Evolutionary conservation across 768 basidiomycete species (phyloP), one percentile per base, ranked within the genome.

Genomic region (Termitomyces sp.): DNA sequence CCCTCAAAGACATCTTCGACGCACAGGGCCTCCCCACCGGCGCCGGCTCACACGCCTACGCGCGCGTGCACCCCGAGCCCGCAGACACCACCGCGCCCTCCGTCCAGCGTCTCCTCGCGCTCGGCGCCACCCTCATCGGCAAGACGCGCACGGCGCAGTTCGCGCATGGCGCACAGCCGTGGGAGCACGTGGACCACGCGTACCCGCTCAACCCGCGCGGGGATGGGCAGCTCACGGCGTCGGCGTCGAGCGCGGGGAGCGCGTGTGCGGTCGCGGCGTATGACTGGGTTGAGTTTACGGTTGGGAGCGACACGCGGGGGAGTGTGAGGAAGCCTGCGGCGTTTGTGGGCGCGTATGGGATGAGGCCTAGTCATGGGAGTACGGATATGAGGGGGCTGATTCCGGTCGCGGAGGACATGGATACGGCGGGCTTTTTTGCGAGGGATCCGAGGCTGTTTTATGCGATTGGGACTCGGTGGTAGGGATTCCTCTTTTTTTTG

Each of bases 71-170:
- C 44, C 71, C 75, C 2, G 62, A 67, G 3, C 72, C 74, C 27
- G 30, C 7, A 7, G 65, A 67, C 32, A 49, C 39, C 4, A 75
- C 72, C 0, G 79, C 81, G 7, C 71, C 76, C 5, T 72, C 80
- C 0, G 66, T 85, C 18, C 73, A 78, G 61, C 73, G 70, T 16
- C 74, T 85, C 5, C 62, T 82, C 32, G 72, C 75, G 49, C 73
- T 77, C 39, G 84, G 84, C 24, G 79, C 80, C 18, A 68, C 77
- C 12, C 68, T 83, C 60, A 74, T 85, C 2, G 83, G 82, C 36
- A 85, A 84, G 65, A 78, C 78, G 8, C 81, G 80, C 56, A 79
- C 79, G 9, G 78, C 79, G 0, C 80, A 80, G 61, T 82, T 81
- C 60, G 80, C 79, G n/a, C 79, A 80, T 61, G 79, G 79, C 3